Percentiles rank a stretch among this genome's conserved stretches.
Evolutionary conservation across 2,329 filamentous ascomycete species (phyloP).

Genomic region (Apiospora pterosperma): DNA sequence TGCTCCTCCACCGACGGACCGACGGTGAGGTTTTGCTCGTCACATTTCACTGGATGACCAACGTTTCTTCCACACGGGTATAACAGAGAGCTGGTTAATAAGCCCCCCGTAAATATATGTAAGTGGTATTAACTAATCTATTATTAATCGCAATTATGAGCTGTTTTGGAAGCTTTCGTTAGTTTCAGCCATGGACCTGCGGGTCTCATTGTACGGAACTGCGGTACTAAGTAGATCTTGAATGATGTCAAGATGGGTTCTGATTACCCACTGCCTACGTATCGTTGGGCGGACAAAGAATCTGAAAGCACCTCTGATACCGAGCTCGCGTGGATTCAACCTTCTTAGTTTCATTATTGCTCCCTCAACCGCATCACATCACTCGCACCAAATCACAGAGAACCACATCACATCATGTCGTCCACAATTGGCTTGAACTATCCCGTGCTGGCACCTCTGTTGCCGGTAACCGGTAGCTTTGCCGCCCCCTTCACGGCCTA

Average conservation of each 20-base stretch:
- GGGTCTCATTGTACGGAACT: background rate
- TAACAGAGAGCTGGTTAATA: too few relatives aligned
- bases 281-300: background rate
- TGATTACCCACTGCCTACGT: background rate
- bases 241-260: background rate
- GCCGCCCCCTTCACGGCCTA: constrained; percentile 29
- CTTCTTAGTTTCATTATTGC: background rate
- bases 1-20: too few relatives aligned
- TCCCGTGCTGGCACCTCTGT: constrained; percentile 9
- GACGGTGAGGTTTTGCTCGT: too few relatives aligned
- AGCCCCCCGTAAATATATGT: too few relatives aligned
- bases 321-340: background rate
- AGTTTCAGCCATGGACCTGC: background rate
- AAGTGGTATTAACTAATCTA: too few relatives aligned
- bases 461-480: constrained; percentile 26
- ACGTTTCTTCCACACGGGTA: too few relatives aligned
- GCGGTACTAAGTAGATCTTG: too few relatives aligned
- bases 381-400: background rate
- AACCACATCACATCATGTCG: constrained; percentile 5
- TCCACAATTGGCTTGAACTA: constrained; percentile 10
- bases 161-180: background rate
- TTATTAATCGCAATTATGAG: background rate
- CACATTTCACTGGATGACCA: too few relatives aligned
- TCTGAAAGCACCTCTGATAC: background rate
- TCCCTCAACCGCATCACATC: background rate